phyloP scores from a whole-genome alignment of 768 basidiomycete genomes.

The Auriscalpium vulgare region DNA sequence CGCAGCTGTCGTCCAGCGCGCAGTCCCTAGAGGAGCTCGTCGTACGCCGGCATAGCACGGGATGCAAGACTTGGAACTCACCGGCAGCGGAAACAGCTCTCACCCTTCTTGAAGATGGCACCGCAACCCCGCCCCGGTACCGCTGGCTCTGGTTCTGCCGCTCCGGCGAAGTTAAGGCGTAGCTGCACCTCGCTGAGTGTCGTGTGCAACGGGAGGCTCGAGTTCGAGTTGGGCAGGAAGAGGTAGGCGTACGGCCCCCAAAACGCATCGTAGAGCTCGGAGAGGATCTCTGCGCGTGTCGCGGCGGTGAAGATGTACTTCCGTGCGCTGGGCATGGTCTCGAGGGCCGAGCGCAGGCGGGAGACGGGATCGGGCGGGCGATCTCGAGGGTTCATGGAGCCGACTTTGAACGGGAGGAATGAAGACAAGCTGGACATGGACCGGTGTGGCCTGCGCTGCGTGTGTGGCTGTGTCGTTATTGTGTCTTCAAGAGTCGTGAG shows the following conservation, averaged over 20 bases:
- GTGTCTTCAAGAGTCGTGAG: no score
- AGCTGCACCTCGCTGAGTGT: slow-evolving; percentile 67
- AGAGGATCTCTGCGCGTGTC: slow-evolving; percentile 73
- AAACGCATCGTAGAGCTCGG: slow-evolving; percentile 74
- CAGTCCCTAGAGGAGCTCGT: slow-evolving; percentile 59
- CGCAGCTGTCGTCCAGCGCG: slow-evolving; percentile 81
- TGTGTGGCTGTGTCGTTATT: no score
- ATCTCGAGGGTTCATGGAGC: slow-evolving; percentile 48
- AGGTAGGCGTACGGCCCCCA: slow-evolving; percentile 70
- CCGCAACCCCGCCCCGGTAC: slow-evolving; percentile 73
- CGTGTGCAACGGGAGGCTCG: slow-evolving; percentile 52
- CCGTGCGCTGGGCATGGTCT: slow-evolving; percentile 73
- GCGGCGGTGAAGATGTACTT: slow-evolving; percentile 71
- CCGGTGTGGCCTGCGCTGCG: no score
- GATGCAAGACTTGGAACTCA: slow-evolving; percentile 32
- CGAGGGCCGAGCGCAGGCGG: slow-evolving; percentile 67
- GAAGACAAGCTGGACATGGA: slow-evolving; percentile 38
- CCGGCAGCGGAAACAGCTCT: slow-evolving; percentile 93
- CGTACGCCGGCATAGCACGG: not conserved
- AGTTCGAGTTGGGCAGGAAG: slow-evolving; percentile 61
- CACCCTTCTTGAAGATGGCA: slow-evolving; percentile 83
- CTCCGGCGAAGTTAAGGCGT: slow-evolving; percentile 45
- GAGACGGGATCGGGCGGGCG: slow-evolving; percentile 54
- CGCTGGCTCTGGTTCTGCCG: slow-evolving; percentile 49
- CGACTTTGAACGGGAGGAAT: slow-evolving; percentile 41